Conservation (phyloP, 2,329 filamentous ascomycete species). For the Colletotrichum sp. region DNA sequence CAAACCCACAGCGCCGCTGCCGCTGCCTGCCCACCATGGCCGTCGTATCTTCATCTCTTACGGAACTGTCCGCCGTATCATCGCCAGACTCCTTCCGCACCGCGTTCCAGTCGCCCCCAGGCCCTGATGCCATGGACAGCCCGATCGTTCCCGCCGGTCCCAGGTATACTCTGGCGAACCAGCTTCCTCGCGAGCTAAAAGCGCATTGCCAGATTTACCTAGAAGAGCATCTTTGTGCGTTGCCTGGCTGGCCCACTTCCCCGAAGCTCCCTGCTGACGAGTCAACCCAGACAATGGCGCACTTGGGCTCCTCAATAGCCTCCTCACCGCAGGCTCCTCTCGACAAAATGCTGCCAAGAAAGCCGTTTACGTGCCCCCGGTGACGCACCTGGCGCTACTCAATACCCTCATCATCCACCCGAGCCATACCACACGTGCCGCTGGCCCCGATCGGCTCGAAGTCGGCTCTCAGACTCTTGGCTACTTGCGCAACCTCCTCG, state of each 20-base stretch:
- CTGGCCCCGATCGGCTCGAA: slow-evolving; percentile 62
- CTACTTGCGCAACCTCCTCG: slow-evolving; percentile 72
- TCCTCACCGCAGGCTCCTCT: slow-evolving; percentile 60
- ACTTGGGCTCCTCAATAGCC: slow-evolving; percentile 43
- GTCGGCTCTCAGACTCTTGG: slow-evolving; percentile 70
- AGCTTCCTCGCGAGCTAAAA: slow-evolving; percentile 67
- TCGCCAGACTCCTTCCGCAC: slow-evolving; percentile 12
- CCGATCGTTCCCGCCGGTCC: not conserved
- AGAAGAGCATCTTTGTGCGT: slow-evolving; percentile 74
- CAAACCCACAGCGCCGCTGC: not conserved
- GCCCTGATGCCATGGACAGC: not conserved
- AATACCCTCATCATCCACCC: slow-evolving; percentile 85
- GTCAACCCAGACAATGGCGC: slow-evolving; percentile 8
- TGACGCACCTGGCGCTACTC: slow-evolving; percentile 77
- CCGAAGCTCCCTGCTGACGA: not conserved
- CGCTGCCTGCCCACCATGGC: not conserved
- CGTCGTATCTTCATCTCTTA: not conserved
- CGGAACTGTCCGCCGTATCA: not conserved
- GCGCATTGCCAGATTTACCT: slow-evolving; percentile 74
- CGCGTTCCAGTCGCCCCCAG: slow-evolving; percentile 4
- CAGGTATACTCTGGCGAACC: slow-evolving; percentile 37
- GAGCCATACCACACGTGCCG: slow-evolving; percentile 74
- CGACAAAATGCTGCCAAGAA: slow-evolving; percentile 30
- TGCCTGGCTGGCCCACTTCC: not conserved
- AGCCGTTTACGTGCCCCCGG: slow-evolving; percentile 69